Base-by-base conservation (phyloP, 306 rosid species). In the Oxytropis ochrocephala region DNA sequence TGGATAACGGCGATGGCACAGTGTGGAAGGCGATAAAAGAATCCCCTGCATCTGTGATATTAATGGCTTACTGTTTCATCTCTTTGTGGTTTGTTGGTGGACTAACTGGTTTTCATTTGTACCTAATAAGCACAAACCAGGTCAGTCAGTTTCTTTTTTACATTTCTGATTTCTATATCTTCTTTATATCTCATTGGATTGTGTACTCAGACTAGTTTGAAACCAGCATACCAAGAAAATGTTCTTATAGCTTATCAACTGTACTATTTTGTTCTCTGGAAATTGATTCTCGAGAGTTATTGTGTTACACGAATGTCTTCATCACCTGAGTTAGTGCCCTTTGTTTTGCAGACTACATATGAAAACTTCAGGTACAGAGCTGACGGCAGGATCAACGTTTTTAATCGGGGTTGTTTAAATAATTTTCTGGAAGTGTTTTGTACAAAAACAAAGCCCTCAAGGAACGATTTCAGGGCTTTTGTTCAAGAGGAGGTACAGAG, bases 41-140 rank as follows among this genome's bases (percentile, higher is more conserved):
- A 55, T 92, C 98, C 50, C 98, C 96, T 48, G 87, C 86, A 21
- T 89, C 98, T 30, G 90, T 89, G 75, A 79, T 92, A 67, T 81
- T 92, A 65, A 89, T 92, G 92, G 89, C 79, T 33, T 92, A 86
- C 72, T 89, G 89, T 79, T 92, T 88, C 80, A 79, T 92, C 70
- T 83, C 96, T 36, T 79, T 89, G 44, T 92, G 96, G 98, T 92
- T 92, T 79, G 96, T 92, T 77, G 98, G 96, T 76, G 98, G 98
- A 55, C 81, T 92, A 64, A 89, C 96, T 29, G 96, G 95, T 73
- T 92, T 89, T 77, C 98, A 92, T 79, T 67, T 86, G 77, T 92
- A 92, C 87, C 96, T 92, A 27, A 87, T 88, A 63, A 90, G 91
- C 75, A 80, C 91, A 72, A 89, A 92, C 73, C 96, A 92, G 96